These are phyloP conservation scores for Schwanniomyces sp. DNA, from an alignment of 805 yeast species.

Conservation along the genomic window DNA sequence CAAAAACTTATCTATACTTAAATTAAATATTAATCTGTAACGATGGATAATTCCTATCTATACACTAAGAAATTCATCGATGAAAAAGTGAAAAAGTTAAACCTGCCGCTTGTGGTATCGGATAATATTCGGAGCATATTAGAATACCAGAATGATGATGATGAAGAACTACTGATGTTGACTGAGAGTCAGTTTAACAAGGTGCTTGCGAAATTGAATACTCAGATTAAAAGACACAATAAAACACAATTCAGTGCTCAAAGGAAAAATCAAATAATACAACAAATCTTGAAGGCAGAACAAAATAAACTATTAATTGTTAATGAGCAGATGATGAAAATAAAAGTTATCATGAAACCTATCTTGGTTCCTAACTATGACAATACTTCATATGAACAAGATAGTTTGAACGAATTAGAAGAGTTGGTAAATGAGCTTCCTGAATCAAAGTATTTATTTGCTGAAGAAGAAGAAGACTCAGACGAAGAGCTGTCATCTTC, in stretches of 20 bases:
- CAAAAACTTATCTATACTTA: not conserved
- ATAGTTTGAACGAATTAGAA: slow-evolving; percentile 18
- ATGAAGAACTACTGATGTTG: slow-evolving; percentile 4
- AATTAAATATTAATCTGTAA: not conserved
- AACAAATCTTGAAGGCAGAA: slow-evolving; percentile 35
- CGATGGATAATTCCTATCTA: slow-evolving; percentile 19
- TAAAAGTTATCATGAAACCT: slow-evolving; percentile 22
- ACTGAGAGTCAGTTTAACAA: slow-evolving; percentile 13
- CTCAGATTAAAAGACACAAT: slow-evolving; percentile 25
- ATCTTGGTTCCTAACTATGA: slow-evolving; percentile 24
- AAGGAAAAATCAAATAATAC: slow-evolving; percentile 34
- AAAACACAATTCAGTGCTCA: slow-evolving; percentile 25
- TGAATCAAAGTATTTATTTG: slow-evolving; percentile 27
- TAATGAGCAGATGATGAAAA: slow-evolving; percentile 23
- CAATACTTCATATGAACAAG: slow-evolving; percentile 9
- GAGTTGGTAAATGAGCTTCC: slow-evolving; percentile 31
- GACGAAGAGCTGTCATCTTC: slow-evolving; percentile 6
- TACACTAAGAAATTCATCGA: slow-evolving; percentile 36
- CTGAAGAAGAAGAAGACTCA: slow-evolving; percentile 4
- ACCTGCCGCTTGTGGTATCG: slow-evolving; percentile 24
- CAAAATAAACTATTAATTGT: slow-evolving; percentile 24
- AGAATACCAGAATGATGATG: slow-evolving; percentile 6
- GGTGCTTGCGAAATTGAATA: slow-evolving; percentile 22
- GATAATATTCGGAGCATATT: slow-evolving; percentile 14
- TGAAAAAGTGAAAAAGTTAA: slow-evolving; percentile 24